Base-by-base conservation (phyloP, 345 rosid genomes). In the Citrus maxima region DNA sequence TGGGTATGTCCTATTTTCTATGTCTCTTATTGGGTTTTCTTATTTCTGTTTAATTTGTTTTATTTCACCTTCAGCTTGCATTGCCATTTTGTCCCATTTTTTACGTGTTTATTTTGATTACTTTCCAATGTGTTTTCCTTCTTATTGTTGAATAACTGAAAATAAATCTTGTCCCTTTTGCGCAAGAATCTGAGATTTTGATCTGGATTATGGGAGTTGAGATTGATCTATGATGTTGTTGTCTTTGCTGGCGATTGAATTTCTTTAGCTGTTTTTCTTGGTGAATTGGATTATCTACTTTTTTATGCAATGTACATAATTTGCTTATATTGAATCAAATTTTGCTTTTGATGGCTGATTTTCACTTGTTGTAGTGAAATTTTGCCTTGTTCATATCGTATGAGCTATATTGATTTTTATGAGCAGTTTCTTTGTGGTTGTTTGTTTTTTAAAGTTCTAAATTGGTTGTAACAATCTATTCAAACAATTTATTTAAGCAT, bases 1-100 rank as follows among this genome's bases (percentile, higher is more conserved):
- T 79, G 80, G 86, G 90, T 90, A 88, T 83, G 72, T 79, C 38
- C 59, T 37, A 34, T 80, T 70, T 67, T 64, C 76, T 70, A 70
- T 70, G 32, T 67, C 73, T 28, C 74, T 78, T 78, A 67, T 59
- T 79, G 35, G 59, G 72, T 22, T 70, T 32, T 73, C 4, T 14
- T 1, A 7, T 77, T 66, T 77, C 10, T 73, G 65, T 27, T 12
- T n/a, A 67, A 3, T 65, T 58, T 73, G 51, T 28, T 64, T 16
- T 67, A 63, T 85, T 27, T 61, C 60, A 69, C 25, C 86, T n/a
- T 79, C 14, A 27, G 46, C 51, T 79, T 60, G 1, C 72, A 66
- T 82, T 34, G 65, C 59, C 78, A 22, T 76, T 59, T 51, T 73
- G 37, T 72, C 49, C 59, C 5, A 6, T 65, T 37, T 35, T 67